phyloP scores from a whole-genome alignment of 768 basidiomycete genomes.

The Austroboletus eburneus region DNA sequence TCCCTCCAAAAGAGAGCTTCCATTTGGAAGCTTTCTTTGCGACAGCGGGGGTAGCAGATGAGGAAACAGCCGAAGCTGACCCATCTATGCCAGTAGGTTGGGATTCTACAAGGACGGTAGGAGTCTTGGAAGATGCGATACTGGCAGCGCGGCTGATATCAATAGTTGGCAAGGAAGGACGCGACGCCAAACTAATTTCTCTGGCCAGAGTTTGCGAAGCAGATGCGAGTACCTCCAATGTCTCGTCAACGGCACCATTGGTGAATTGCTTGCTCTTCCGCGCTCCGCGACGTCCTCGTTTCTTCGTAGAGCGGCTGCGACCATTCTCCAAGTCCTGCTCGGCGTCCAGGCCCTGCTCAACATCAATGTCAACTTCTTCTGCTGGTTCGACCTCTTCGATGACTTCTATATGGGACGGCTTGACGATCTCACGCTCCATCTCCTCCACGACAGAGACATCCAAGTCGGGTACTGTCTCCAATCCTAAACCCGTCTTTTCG shows the following conservation, averaged over 20 bases:
- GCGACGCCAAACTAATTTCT: conserved; percentile 71
- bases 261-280: conserved; percentile 61
- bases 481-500: conserved; percentile 41
- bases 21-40: conserved; percentile 76
- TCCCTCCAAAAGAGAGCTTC: conserved; percentile 53
- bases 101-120: conserved; percentile 33
- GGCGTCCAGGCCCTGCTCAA: conserved; percentile 11
- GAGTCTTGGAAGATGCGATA: conserved; percentile 34
- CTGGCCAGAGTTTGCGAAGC: conserved; percentile 81
- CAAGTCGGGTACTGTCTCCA: conserved; percentile 49
- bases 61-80: conserved; percentile 18
- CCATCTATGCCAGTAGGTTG: conserved; percentile 12
- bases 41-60: conserved; percentile 35
- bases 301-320: conserved; percentile 60
- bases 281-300: conserved; percentile 79
- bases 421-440: conserved; percentile 32
- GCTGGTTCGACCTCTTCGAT: conserved; percentile 37
- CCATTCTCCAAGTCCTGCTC: conserved; percentile 34
- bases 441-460: conserved; percentile 39
- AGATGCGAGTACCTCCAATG: conserved; percentile 65
- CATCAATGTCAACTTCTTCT: conserved; percentile 29
- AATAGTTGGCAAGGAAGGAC: conserved; percentile 30
- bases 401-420: conserved; percentile 24
- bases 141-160: conserved; percentile 24
- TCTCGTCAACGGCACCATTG: conserved; percentile 41